Evolutionary conservation across 176 grass and related monocot species (phyloP).

Genomic region (Eragrostis curvula): DNA sequence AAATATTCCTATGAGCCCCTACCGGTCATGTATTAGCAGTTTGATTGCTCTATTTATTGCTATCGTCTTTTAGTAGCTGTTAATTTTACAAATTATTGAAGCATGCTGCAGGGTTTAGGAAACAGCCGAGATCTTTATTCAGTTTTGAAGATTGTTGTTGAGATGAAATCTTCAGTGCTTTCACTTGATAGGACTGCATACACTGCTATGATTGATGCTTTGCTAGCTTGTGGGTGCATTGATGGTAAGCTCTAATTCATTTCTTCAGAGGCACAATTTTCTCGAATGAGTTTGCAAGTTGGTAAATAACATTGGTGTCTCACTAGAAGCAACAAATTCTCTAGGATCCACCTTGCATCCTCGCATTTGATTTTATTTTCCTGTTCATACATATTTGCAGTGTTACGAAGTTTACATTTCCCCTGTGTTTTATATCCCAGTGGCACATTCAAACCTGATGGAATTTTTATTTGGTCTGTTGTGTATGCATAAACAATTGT

Average conservation of each 20-base stretch:
- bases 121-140: conserved; percentile 66
- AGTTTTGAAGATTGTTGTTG: conserved; percentile 79
- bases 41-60: conserved; percentile 4
- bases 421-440: conserved; percentile 7
- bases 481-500: conserved; percentile 7
- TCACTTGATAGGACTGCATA: conserved; percentile 86
- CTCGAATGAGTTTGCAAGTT: conserved; percentile 18
- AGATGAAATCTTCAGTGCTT: conserved; percentile 81
- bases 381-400: background rate
- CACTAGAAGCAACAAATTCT: conserved; percentile 21
- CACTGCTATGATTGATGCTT: conserved; percentile 84
- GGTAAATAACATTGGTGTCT: conserved; percentile 18
- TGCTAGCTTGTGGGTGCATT: conserved; percentile 74
- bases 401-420: background rate
- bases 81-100: conserved; percentile 47
- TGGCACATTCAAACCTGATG: background rate
- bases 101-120: conserved; percentile 73
- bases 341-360: background rate
- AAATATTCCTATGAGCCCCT: background rate
- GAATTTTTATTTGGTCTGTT: background rate
- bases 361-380: conserved; percentile 20
- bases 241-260: conserved; percentile 50
- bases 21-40: background rate
- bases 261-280: conserved; percentile 32
- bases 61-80: conserved; percentile 16